Percentiles rank a stretch among this genome's conserved stretches.
Evolutionary conservation across 768 basidiomycete genomes (phyloP).

Genomic region (Tylopilus intermedius): DNA sequence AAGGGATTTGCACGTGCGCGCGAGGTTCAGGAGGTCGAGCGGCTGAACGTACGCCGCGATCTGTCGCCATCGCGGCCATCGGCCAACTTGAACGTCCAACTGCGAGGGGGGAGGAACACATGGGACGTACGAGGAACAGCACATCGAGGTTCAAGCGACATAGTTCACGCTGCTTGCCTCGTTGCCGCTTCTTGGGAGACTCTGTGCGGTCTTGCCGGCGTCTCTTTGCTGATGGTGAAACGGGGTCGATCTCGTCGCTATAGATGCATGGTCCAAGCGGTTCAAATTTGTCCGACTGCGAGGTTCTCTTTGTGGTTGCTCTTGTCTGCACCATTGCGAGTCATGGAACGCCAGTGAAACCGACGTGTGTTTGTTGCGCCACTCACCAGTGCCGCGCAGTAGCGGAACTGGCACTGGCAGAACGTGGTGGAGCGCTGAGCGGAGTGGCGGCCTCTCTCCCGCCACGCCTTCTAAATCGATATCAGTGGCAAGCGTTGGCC

Average conservation of each 20-base stretch:
- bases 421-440: too few relatives aligned
- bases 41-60: conserved; percentile 1
- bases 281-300: not conserved
- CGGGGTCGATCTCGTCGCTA: too few relatives aligned
- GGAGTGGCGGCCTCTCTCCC: too few relatives aligned
- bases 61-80: not conserved
- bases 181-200: not conserved
- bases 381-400: too few relatives aligned
- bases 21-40: not conserved
- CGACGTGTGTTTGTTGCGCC: too few relatives aligned
- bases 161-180: not conserved
- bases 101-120: not conserved
- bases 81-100: not conserved
- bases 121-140: not conserved
- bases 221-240: not conserved
- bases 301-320: not conserved
- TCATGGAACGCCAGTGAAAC: not conserved
- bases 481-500: too few relatives aligned
- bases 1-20: not conserved
- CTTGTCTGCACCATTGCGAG: not conserved
- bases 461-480: too few relatives aligned
- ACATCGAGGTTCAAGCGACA: not conserved
- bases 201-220: not conserved
- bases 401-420: too few relatives aligned
- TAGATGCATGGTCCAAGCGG: too few relatives aligned